Base-by-base conservation (phyloP, 1,139 yeast genomes). In the Candida sanyaensis region DNA sequence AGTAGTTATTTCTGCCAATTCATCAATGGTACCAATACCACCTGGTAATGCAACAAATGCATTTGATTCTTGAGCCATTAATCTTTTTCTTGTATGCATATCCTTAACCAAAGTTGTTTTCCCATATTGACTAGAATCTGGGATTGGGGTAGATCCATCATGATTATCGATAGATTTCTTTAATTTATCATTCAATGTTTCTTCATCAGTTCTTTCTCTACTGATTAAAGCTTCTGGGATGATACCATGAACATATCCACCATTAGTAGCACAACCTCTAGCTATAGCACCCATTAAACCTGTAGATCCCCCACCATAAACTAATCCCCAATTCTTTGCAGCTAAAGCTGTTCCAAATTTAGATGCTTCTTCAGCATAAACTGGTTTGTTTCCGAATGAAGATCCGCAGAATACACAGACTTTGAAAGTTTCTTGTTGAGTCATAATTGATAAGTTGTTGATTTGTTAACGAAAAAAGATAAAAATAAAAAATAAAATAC, bases 31-130 rank as follows among this genome's bases (percentile, higher is more conserved):
- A 46, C 96, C 97, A 64, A 84, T 89, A 10, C 97, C 97, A 52
- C 97, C 97, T 13, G 97, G 96, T 69, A 90, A 75, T 1, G 96
- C 96, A 44, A 90, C 81, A 64, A 90, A 90, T 0, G 95, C 96
- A 56, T 84, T 83, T n/a, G 95, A 84, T 64, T 86, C 91, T 61
- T 81, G 79, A 13, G 92, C 96, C 97, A 90, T 90, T 74, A 87
- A 63, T 62, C 85, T 77, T 72, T 90, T 90, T 62, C 97, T 79
- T 3, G 96, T 86, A 67, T 90, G 97, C 96, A 90, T 90, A 61
- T 89, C 96, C 47, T 81, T 79, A 4, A 90, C 97, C 57, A 90
- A 74, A 0, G 92, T 86, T 12, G 96, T 87, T 58, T 80, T 79
- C 37, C 96, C 96, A 61, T 86, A 88, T 49, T 77, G 75, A 40